Evolutionary conservation across 805 yeast genomes (phyloP).

Genomic region (Pichia eremophila): DNA sequence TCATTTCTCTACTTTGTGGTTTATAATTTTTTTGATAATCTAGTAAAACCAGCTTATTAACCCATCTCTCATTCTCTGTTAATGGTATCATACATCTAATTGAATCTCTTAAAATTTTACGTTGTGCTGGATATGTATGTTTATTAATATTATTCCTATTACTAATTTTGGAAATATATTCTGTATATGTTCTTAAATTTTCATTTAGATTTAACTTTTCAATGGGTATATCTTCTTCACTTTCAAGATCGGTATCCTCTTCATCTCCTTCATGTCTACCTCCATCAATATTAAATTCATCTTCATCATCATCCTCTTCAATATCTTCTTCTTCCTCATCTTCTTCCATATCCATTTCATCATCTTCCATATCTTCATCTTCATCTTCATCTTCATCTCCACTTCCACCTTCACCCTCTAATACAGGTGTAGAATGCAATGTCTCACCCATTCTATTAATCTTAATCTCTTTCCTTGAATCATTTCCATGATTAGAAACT

Average conservation of each 20-base stretch:
- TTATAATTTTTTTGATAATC: slow-evolving; percentile 11
- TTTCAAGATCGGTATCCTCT: not conserved
- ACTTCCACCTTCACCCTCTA: slow-evolving; percentile 8
- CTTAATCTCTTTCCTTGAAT: no score
- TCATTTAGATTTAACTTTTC: not conserved
- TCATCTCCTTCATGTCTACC: not conserved
- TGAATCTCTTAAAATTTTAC: slow-evolving; percentile 24
- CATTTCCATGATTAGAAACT: no score
- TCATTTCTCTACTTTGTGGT: slow-evolving; percentile 6
- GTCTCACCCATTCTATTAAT: no score
- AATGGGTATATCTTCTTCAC: not conserved
- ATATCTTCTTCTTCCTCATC: not conserved
- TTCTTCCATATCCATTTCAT: not conserved
- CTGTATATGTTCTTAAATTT: slow-evolving; percentile 1
- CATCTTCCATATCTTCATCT: not conserved
- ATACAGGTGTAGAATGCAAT: not conserved
- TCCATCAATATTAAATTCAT: slow-evolving; percentile 4
- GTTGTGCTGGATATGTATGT: slow-evolving; percentile 15
- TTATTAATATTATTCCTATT: not conserved
- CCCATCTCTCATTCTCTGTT: slow-evolving; percentile 27
- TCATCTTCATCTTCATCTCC: slow-evolving; percentile 24
- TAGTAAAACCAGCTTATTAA: slow-evolving; percentile 22
- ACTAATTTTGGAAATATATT: slow-evolving; percentile 6
- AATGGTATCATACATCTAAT: slow-evolving; percentile 28
- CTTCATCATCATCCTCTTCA: slow-evolving; percentile 4